Conservation (phyloP, 2,329 filamentous ascomycete genomes). For the Arthrinium puccinioides region DNA sequence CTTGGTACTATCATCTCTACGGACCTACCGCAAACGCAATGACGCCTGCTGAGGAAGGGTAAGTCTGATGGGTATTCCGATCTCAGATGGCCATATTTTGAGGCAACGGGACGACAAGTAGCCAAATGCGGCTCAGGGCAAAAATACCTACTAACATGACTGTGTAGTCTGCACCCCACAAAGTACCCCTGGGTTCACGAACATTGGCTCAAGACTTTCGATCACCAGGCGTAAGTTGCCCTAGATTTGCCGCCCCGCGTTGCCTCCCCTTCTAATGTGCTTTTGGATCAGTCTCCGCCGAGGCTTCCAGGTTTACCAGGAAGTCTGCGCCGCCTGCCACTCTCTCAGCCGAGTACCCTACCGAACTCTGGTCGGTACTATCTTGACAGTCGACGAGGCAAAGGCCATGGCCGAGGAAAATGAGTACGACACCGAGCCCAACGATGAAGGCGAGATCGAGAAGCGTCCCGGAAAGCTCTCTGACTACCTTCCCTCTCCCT, state of each 20-base stretch:
- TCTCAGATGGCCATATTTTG: too few species aligned
- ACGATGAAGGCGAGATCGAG: constrained; percentile 96
- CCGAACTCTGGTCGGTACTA: constrained; percentile 79
- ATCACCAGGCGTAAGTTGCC: constrained; percentile 81
- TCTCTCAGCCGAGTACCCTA: constrained; percentile 92
- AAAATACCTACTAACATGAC: too few species aligned
- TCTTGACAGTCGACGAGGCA: constrained; percentile 96
- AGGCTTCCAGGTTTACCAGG: constrained; percentile 98
- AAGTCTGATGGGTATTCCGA: too few species aligned
- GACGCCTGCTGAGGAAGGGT: constrained; percentile 97
- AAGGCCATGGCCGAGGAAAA: constrained; percentile 96
- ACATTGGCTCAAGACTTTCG: constrained; percentile 90
- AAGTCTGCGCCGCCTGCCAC: constrained; percentile 97
- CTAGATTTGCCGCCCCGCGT: background rate
- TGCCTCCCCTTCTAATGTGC: too few species aligned
- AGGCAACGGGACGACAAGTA: too few species aligned
- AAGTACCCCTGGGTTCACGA: constrained; percentile 93
- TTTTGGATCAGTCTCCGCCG: constrained; percentile 72
- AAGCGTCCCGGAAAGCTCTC: constrained; percentile 98
- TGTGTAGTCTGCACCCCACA: constrained; percentile 77
- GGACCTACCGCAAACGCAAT: constrained; percentile 80
- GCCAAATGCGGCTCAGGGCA: too few species aligned
- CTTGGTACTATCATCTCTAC: constrained; percentile 97
- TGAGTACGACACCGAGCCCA: constrained; percentile 97
- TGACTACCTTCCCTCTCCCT: constrained; percentile 89